Evolutionary conservation across 1,139 yeast species (phyloP).

Genomic region (Yamadazyma diddensiae): DNA sequence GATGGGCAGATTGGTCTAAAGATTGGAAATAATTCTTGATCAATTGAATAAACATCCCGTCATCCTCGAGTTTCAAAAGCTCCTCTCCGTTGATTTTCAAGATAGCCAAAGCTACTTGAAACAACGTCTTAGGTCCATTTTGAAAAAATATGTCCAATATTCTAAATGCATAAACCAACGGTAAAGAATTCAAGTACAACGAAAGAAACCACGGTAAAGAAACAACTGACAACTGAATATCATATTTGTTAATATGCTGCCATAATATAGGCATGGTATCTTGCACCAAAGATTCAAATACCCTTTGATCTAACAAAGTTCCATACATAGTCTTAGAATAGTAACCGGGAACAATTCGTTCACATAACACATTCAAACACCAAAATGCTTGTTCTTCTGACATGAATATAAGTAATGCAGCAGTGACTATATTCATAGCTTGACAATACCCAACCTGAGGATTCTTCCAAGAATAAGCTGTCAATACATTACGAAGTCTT

Average conservation of each 20-base stretch:
- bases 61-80: constrained; percentile 77
- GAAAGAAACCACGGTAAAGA: constrained; percentile 97
- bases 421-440: constrained; percentile 97
- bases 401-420: constrained; percentile 89
- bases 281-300: constrained; percentile 85
- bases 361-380: constrained; percentile 83
- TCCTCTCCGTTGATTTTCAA: constrained; percentile 84
- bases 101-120: constrained; percentile 91
- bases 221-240: constrained; percentile 91
- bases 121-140: constrained; percentile 85
- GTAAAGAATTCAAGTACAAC: constrained; percentile 88
- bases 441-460: constrained; percentile 98
- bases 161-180: constrained; percentile 87
- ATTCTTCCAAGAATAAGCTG: constrained; percentile 95
- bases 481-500: constrained; percentile 79
- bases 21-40: constrained; percentile 79
- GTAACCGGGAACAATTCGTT: constrained; percentile 87
- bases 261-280: constrained; percentile 87
- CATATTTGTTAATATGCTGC: constrained; percentile 74
- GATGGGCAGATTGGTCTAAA: constrained; percentile 79
- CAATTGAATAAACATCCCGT: constrained; percentile 84
- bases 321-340: constrained; percentile 98
- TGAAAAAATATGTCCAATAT: constrained; percentile 88
- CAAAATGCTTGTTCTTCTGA: constrained; percentile 98
- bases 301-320: constrained; percentile 87